Percentiles rank a stretch among this genome's conserved stretches.
phyloP scores from a whole-genome alignment of 805 yeast species.

The Ogataea zsoltii region DNA sequence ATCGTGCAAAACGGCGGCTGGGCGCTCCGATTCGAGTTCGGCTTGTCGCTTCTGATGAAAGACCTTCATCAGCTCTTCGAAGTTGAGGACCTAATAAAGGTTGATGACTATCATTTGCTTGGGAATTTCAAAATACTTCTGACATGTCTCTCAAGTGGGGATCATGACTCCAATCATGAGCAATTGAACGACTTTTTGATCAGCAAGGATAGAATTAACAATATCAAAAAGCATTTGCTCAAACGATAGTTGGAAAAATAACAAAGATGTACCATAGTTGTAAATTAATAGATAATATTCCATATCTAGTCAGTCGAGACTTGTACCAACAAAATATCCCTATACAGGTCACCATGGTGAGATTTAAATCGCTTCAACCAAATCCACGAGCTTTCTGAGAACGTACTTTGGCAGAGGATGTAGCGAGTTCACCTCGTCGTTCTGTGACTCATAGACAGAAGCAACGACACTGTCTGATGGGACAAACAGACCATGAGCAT shows the following conservation, averaged over 20 bases:
- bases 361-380: slow-evolving; percentile 24
- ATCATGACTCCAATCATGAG: slow-evolving; percentile 11
- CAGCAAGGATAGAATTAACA: slow-evolving; percentile 28
- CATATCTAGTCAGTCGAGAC: no score
- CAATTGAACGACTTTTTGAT: slow-evolving; percentile 17
- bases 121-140: slow-evolving; percentile 37
- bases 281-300: no score
- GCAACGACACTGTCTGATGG: slow-evolving; percentile 5
- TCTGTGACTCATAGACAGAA: slow-evolving; percentile 6
- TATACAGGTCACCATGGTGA: not conserved
- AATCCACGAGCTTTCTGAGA: slow-evolving; percentile 26
- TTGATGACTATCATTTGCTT: slow-evolving; percentile 34
- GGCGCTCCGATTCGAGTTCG: slow-evolving; percentile 50
- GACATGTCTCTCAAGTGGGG: slow-evolving; percentile 30
- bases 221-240: slow-evolving; percentile 27
- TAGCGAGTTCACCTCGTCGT: slow-evolving; percentile 22
- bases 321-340: no score
- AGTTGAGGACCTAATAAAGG: slow-evolving; percentile 28
- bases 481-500: slow-evolving; percentile 20
- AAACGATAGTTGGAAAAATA: slow-evolving; percentile 5
- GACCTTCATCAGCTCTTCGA: slow-evolving; percentile 47
- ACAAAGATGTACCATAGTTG: no score
- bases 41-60: slow-evolving; percentile 44
- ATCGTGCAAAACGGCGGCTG: slow-evolving; percentile 40
- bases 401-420: slow-evolving; percentile 30